phyloP scores from a whole-genome alignment of 352 stramenopile genomes.

The Globisporangium canariense region DNA sequence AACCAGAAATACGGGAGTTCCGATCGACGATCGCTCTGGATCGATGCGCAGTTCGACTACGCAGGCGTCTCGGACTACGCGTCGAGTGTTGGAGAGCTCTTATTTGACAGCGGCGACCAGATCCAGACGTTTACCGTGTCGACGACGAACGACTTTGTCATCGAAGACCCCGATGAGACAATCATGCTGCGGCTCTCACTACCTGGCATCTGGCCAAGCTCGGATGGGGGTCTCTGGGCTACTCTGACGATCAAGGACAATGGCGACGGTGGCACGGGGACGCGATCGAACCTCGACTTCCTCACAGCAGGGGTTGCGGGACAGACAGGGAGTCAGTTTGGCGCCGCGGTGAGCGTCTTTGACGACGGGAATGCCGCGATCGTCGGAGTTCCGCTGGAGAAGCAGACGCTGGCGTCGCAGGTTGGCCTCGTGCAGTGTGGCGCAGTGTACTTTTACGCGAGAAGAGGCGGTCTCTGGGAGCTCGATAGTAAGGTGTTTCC shows the following conservation, averaged over 20 bases:
- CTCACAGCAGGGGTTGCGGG: conserved; percentile 34
- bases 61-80: conserved; percentile 88
- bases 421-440: conserved; percentile 37
- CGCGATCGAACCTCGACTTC: conserved; percentile 57
- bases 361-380: conserved; percentile 62
- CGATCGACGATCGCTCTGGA: conserved; percentile 71
- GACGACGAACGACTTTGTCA: conserved; percentile 89
- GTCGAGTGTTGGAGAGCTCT: conserved; percentile 54
- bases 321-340: conserved; percentile 46
- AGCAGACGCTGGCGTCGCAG: conserved; percentile 16
- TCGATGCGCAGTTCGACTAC: conserved; percentile 88
- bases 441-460: conserved; percentile 65
- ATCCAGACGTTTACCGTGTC: conserved; percentile 68
- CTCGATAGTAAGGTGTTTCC: conserved; percentile 50
- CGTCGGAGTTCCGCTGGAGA: conserved; percentile 57
- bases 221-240: conserved; percentile 82
- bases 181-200: conserved; percentile 89
- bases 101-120: conserved; percentile 48
- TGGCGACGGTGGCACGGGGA: conserved; percentile 84
- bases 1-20: conserved; percentile 91
- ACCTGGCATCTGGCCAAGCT: conserved; percentile 90
- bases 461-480: conserved; percentile 65
- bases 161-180: conserved; percentile 90
- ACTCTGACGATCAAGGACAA: conserved; percentile 90
- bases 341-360: conserved; percentile 56